Percentiles rank a stretch among this genome's conserved stretches.
Evolutionary conservation across 1,284 basidiomycete species (phyloP).

Genomic region (Moniliophthora roreri): DNA sequence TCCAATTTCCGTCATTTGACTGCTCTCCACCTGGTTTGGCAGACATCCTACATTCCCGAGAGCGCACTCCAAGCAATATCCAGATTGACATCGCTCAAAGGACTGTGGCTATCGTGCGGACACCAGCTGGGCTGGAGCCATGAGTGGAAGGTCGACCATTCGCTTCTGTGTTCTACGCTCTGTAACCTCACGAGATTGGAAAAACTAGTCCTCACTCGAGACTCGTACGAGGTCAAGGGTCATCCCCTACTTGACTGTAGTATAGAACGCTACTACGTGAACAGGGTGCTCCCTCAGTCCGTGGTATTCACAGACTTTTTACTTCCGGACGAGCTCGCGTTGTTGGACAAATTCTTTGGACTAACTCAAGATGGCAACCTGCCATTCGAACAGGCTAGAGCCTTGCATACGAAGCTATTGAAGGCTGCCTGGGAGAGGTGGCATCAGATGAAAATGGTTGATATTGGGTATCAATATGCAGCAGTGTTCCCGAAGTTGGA

Average conservation of each 20-base stretch:
- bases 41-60: constrained; percentile 16
- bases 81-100: constrained; percentile 20
- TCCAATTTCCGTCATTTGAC: constrained; percentile 19
- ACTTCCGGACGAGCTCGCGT: constrained; percentile 17
- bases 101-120: constrained; percentile 30
- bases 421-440: constrained; percentile 30
- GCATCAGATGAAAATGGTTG: constrained; percentile 26
- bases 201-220: constrained; percentile 27
- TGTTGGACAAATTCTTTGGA: constrained; percentile 11
- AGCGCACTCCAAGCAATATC: constrained; percentile 20
- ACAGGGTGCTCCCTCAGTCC: constrained; percentile 22
- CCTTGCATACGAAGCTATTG: constrained; percentile 17
- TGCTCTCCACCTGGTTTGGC: constrained; percentile 26
- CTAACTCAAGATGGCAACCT: not conserved
- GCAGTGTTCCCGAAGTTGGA: constrained; percentile 19
- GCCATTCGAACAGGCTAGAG: constrained; percentile 12
- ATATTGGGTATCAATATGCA: constrained; percentile 20
- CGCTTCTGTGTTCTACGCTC: constrained; percentile 15
- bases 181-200: constrained; percentile 22
- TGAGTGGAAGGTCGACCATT: constrained; percentile 28
- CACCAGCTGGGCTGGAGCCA: constrained; percentile 23
- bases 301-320: constrained; percentile 22
- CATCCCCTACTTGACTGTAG: constrained; percentile 24
- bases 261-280: constrained; percentile 25
- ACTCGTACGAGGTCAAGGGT: constrained; percentile 25